Evolutionary conservation across 495 filamentous ascomycete genomes (phyloP).

Genomic region (Aspergillus sclerotiicarbonarius): DNA sequence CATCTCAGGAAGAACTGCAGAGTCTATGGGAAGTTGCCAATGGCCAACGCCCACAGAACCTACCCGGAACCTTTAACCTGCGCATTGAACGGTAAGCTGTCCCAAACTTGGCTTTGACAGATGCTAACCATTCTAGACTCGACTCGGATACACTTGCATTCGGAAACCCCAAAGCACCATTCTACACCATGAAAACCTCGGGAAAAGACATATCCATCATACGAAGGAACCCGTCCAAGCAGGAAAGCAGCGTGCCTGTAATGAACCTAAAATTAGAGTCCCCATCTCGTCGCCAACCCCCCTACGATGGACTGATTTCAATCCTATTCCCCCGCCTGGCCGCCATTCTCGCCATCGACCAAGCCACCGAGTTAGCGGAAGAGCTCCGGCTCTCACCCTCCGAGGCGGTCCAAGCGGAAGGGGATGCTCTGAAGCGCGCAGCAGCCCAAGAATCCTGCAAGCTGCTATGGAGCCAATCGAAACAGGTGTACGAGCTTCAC

Average conservation of each 20-base stretch:
- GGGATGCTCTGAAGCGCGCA: conserved; percentile 57
- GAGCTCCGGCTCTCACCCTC: conserved; percentile 40
- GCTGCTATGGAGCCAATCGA: conserved; percentile 65
- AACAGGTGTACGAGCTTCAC: conserved; percentile 63
- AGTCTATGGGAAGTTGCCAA: conserved; percentile 55
- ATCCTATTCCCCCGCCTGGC: conserved; percentile 70
- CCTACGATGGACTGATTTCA: conserved; percentile 68
- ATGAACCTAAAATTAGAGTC: conserved; percentile 61
- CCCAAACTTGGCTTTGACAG: not conserved
- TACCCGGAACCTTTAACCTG: conserved; percentile 42
- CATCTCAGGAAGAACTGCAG: conserved; percentile 45
- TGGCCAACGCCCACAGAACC: conserved; percentile 44
- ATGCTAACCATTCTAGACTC: conserved; percentile 18
- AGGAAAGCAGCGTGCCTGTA: conserved; percentile 44
- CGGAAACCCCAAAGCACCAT: conserved; percentile 39
- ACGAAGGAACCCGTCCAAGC: conserved; percentile 37
- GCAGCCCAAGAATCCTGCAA: conserved; percentile 71
- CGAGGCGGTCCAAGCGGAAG: conserved; percentile 49
- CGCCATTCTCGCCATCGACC: conserved; percentile 66
- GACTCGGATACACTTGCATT: conserved; percentile 39
- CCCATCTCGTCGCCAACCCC: conserved; percentile 52
- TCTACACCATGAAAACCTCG: conserved; percentile 46
- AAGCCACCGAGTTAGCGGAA: conserved; percentile 48
- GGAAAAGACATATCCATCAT: conserved; percentile 41
- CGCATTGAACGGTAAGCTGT: conserved; percentile 44